Base-by-base conservation (phyloP, 352 stramenopile genomes). In the Globisporangium irregulare region DNA sequence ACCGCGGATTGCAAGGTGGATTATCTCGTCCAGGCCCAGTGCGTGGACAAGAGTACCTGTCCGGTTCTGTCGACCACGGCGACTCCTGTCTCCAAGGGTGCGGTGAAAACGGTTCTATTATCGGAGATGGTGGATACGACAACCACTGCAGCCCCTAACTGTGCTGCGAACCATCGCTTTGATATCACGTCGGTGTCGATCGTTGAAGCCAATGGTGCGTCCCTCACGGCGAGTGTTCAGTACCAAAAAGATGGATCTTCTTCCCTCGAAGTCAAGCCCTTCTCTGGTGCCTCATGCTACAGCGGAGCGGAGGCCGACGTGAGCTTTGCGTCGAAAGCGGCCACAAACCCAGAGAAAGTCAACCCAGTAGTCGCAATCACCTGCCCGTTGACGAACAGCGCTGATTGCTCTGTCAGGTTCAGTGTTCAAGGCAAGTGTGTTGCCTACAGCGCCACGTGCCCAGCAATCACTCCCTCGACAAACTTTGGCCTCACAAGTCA, bases 401-500 rank as follows among this genome's bases (percentile, higher is more conserved):
- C 7, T 41, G 34, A 38, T 32, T 64, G 59, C 59, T 29, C 10
- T 24, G 59, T 64, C 59, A 54, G 46, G 59, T 46, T 57, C 25
- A 29, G 54, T 7, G 18, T 64, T 12, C n/a, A 57, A 4, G 59
- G 12, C 59, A 25, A 41, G 32, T 61, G 55, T 15, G 32, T 61
- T n/a, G n/a, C n/a, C n/a, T n/a, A n/a, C n/a, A n/a, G n/a, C n/a
- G n/a, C n/a, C n/a, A n/a, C n/a, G n/a, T n/a, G 25, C 25, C 25
- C 25, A 27, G 25, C 25, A 2, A 27, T 27, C 25, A 27, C 25
- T 27, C n/a, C n/a, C n/a, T n/a, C n/a, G n/a, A n/a, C n/a, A n/a
- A n/a, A n/a, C n/a, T n/a, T n/a, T n/a, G n/a, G n/a, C n/a, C n/a
- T n/a, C n/a, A n/a, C n/a, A n/a, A n/a, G n/a, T n/a, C n/a, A n/a